Conservation (phyloP, 1,284 basidiomycete genomes). For the Leccinum cinnamomeum region DNA sequence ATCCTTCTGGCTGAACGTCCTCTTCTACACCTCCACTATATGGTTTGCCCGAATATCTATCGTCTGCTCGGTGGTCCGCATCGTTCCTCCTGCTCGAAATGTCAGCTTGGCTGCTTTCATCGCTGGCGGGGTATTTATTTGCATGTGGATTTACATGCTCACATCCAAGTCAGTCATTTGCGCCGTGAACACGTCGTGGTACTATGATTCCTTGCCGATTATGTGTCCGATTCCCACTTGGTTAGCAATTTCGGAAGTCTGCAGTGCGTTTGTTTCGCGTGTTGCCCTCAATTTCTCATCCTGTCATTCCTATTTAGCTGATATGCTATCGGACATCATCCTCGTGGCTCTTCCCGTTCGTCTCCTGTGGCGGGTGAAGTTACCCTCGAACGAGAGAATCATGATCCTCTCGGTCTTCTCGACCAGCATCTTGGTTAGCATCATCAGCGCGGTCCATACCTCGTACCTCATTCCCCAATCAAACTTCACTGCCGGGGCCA, state of each 20-base stretch:
- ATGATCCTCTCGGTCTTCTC: constrained; percentile 34
- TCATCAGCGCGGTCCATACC: constrained; percentile 29
- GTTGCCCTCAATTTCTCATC: neutral
- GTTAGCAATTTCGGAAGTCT: constrained; percentile 27
- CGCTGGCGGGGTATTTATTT: constrained; percentile 8
- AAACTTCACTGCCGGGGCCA: constrained; percentile 10
- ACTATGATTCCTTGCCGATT: constrained; percentile 1
- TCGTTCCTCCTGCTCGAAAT: constrained; percentile 24
- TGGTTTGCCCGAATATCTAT: constrained; percentile 36
- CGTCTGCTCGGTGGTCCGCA: constrained; percentile 27
- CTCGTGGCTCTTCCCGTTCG: constrained; percentile 27
- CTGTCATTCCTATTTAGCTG: constrained; percentile 15
- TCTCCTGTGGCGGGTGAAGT: constrained; percentile 28
- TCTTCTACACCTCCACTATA: constrained; percentile 27
- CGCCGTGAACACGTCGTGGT: constrained; percentile 21
- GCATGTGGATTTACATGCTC: constrained; percentile 26
- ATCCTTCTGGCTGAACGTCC: constrained; percentile 23
- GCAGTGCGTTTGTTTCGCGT: constrained; percentile 16
- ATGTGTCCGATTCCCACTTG: constrained; percentile 22
- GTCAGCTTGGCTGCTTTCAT: constrained; percentile 1
- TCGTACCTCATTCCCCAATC: constrained; percentile 19
- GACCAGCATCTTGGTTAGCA: constrained; percentile 29
- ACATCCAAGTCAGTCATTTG: constrained; percentile 22
- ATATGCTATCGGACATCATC: constrained; percentile 26
- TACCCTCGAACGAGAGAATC: constrained; percentile 26